phyloP scores from a whole-genome alignment of 1,284 basidiomycete genomes.

The Somion occarium region DNA sequence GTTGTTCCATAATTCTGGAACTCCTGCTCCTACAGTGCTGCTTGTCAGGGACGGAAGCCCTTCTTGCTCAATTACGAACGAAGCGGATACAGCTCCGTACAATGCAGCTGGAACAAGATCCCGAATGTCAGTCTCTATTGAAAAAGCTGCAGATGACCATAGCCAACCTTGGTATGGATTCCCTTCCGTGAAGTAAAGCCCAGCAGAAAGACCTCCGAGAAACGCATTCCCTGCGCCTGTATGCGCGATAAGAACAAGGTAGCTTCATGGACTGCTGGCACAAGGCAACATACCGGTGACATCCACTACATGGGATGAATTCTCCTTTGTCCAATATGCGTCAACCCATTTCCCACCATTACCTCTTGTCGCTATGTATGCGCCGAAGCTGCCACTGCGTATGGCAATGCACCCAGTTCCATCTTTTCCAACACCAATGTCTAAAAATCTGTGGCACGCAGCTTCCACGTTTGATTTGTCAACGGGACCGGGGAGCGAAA shows the following conservation, averaged over 20 bases:
- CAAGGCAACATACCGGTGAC: conserved; percentile 63
- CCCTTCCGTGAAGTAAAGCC: conserved; percentile 51
- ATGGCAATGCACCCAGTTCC: conserved; percentile 63
- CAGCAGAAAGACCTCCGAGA: conserved; percentile 79
- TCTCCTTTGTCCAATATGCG: conserved; percentile 62
- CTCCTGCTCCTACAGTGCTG: conserved; percentile 19
- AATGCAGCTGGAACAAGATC: conserved; percentile 70
- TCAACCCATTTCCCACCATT: conserved; percentile 62
- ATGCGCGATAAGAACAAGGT: not conserved
- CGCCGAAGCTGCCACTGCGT: conserved; percentile 73
- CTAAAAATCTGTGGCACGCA: conserved; percentile 55
- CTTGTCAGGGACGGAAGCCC: conserved; percentile 56
- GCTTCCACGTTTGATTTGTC: conserved; percentile 51
- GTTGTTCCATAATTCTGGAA: conserved; percentile 59
- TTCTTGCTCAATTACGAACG: conserved; percentile 79
- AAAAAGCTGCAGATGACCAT: no score
- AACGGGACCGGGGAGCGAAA: conserved; percentile 48
- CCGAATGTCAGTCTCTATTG: no score
- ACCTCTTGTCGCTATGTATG: conserved; percentile 52
- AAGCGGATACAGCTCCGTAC: conserved; percentile 76
- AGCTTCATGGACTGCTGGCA: not conserved
- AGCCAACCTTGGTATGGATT: conserved; percentile 62
- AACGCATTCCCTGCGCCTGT: conserved; percentile 86
- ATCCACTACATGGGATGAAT: conserved; percentile 61
- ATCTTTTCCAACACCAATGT: conserved; percentile 47